phyloP scores from a whole-genome alignment of 1,139 yeast species.

The Kodamaea anthophila region DNA sequence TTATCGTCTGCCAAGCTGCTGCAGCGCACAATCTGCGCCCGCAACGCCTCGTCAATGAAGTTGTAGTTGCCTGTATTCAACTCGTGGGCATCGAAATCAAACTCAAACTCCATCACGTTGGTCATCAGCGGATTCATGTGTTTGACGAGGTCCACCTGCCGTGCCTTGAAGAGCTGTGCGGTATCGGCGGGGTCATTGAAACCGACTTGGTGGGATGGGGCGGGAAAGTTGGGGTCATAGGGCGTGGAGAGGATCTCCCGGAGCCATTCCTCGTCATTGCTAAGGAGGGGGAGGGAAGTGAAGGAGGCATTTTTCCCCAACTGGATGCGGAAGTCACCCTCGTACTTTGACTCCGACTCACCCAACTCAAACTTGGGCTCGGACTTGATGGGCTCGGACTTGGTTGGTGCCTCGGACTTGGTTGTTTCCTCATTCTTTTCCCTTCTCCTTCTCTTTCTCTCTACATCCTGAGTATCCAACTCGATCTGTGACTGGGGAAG shows the following conservation, averaged over 20 bases:
- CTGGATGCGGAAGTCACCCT: slow-evolving; percentile 4
- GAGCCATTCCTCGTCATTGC: slow-evolving; percentile 53
- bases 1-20: slow-evolving; percentile 50
- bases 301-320: slow-evolving; percentile 8
- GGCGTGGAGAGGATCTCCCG: slow-evolving; percentile 62
- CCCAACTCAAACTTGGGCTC: not conserved
- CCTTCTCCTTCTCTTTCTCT: slow-evolving; percentile 2
- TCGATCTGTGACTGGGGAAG: slow-evolving; percentile 4
- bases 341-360: not conserved
- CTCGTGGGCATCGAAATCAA: slow-evolving; percentile 10
- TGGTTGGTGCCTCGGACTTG: not conserved
- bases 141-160: slow-evolving; percentile 56
- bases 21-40: slow-evolving; percentile 46
- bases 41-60: slow-evolving; percentile 44
- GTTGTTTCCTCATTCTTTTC: not conserved
- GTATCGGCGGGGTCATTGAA: slow-evolving; percentile 33
- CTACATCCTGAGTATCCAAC: slow-evolving; percentile 4
- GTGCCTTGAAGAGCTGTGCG: slow-evolving; percentile 48
- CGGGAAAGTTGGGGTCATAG: slow-evolving; percentile 46
- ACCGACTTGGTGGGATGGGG: slow-evolving; percentile 53
- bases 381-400: not conserved
- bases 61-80: slow-evolving; percentile 11
- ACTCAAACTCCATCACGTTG: slow-evolving; percentile 10
- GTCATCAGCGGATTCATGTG: slow-evolving; percentile 20
- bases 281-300: slow-evolving; percentile 8